phyloP scores from a whole-genome alignment of 2,329 filamentous ascomycete species.

The Exophiala xenobiotica region DNA sequence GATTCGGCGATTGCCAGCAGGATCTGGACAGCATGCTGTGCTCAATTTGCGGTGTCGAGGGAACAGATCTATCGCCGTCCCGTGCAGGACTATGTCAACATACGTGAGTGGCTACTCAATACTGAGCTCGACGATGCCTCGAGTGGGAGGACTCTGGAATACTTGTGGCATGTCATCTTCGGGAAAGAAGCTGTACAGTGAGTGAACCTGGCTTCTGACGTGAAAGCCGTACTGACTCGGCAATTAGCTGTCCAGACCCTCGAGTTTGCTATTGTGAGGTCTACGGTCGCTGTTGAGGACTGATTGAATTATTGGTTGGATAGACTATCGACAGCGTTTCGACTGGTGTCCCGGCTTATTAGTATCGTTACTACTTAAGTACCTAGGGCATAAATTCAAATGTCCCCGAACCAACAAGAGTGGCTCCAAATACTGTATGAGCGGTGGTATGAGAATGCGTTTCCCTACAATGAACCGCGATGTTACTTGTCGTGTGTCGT shows the following conservation, averaged over 20 bases:
- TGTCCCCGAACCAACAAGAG: too few relatives aligned
- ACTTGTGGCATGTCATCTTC: slow-evolving; percentile 63
- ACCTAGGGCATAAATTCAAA: too few relatives aligned
- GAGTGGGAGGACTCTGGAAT: slow-evolving; percentile 56
- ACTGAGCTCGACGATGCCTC: slow-evolving; percentile 50
- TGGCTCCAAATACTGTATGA: too few relatives aligned
- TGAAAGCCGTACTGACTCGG: background rate
- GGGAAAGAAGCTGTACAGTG: slow-evolving; percentile 54
- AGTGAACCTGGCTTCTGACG: background rate
- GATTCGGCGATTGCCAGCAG: background rate
- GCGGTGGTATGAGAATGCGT: too few relatives aligned
- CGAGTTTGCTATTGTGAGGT: slow-evolving; percentile 66
- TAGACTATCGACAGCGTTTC: background rate
- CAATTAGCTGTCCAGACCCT: slow-evolving; percentile 54
- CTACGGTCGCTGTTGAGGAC: slow-evolving; percentile 58
- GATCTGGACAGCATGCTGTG: slow-evolving; percentile 44
- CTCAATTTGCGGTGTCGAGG: slow-evolving; percentile 54
- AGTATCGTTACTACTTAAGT: too few relatives aligned
- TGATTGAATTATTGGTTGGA: background rate
- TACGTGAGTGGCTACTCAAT: slow-evolving; percentile 49
- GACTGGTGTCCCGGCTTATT: too few relatives aligned
- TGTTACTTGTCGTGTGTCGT: too few relatives aligned
- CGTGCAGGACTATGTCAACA: slow-evolving; percentile 50
- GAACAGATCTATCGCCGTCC: slow-evolving; percentile 48
- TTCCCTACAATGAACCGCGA: too few relatives aligned